Base-by-base conservation (phyloP, 495 filamentous ascomycete species). In the Penicillium malachiteum region DNA sequence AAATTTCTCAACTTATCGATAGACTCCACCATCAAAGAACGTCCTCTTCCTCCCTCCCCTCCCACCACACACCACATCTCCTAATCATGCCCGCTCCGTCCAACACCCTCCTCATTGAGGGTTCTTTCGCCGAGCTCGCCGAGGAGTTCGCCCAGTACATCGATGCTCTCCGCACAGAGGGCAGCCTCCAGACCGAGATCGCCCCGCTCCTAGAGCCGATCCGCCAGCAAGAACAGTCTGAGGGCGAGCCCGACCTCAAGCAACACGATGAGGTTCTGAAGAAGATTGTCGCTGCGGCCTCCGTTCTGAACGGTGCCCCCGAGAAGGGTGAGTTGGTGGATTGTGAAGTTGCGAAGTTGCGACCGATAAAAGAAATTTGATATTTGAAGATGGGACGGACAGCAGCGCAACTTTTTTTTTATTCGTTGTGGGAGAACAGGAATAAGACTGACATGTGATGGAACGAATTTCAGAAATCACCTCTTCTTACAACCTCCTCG, bases 401-500 rank as follows among this genome's bases (percentile, higher is more conserved):
- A 21, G 40, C 48, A 49, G 13, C 34, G 32, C 52, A 18, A 43
- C 52, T 56, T 56, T 34, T 42, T 48, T 57, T 40, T 51, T 40
- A 32, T 37, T 41, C 40, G 13, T 26, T 26, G 21, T 26, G 26
- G 18, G 35, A 59, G 9, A 26, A 21, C 18, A 34, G 46, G 21
- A 55, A 40, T 48, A 51, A 45, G 43, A 56, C 52, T 65, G 42
- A 68, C 46, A 37, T 55, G 17, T 38, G 17, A 33, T 48, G 21
- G 34, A 37, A 37, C 45, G n/a, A 63, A 48, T 39, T 21, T 31
- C 54, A 87, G 93, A 97, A 73, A 93, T 97, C 70, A 90, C 87
- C 50, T 84, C 92, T 34, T 89, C 94, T 35, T 96, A 96, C 78
- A 97, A 97, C 77, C 88, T 97, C 58, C 86, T 99, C 60, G 81